These are phyloP conservation scores for Collariella sp. DNA, from an alignment of 495 filamentous ascomycete species.

Conservation along the genomic window DNA sequence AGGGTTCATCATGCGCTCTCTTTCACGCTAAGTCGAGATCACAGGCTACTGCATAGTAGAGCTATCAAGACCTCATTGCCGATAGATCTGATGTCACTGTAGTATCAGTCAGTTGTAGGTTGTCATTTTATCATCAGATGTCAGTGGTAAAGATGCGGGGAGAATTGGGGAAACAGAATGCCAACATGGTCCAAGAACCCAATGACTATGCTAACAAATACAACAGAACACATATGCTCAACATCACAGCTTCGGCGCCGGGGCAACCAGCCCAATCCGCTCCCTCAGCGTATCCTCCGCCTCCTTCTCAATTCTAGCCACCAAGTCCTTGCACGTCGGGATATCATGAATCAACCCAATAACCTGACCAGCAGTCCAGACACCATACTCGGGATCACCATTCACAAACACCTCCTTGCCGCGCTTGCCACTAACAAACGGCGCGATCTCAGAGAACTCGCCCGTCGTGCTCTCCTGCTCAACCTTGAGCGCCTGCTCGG, in stretches of 20 bases:
- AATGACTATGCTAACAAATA: background rate
- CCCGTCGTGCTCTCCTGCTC: conserved; percentile 79
- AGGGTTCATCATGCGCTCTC: conserved; percentile 10
- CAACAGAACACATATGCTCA: background rate
- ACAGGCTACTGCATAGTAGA: too few relatives aligned
- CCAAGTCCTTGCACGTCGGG: conserved; percentile 48
- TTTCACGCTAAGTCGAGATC: too few relatives aligned
- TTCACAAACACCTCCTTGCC: conserved; percentile 87
- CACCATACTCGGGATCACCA: conserved; percentile 84
- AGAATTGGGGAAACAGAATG: too few relatives aligned
- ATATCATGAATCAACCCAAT: conserved; percentile 62
- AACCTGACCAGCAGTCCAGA: conserved; percentile 58
- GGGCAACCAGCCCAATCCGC: conserved; percentile 30
- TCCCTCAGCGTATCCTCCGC: conserved; percentile 47
- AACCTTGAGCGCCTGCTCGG: conserved; percentile 67
- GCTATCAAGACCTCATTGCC: too few relatives aligned
- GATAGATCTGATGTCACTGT: too few relatives aligned
- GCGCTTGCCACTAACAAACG: conserved; percentile 84
- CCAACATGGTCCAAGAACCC: background rate
- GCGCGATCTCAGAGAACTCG: conserved; percentile 85
- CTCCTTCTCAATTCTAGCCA: conserved; percentile 52
- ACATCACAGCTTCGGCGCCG: conserved; percentile 36
- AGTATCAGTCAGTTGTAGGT: too few relatives aligned
- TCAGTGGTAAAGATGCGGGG: too few relatives aligned
- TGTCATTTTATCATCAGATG: too few relatives aligned